Evolutionary conservation across 441 rosid genomes (phyloP), one percentile per base, ranked within the genome.

Genomic region (Adansonia grandidieri): DNA sequence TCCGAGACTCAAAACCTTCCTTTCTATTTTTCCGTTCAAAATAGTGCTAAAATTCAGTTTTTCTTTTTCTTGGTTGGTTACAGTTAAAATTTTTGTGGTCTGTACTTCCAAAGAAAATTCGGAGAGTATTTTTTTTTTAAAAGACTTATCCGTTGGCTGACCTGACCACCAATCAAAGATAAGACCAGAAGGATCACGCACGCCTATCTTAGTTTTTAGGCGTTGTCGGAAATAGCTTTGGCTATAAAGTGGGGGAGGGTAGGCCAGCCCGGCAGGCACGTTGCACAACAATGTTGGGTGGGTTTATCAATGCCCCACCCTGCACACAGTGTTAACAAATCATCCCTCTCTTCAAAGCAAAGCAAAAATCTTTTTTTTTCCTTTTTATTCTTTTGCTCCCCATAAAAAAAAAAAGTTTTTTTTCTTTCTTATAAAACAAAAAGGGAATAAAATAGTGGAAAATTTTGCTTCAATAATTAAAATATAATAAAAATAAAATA

Each of bases 191-290:
- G 37, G 37, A 32, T 32, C 37, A 32, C 37, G 86, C 88, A 82
- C 78, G 90, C 89, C 81, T 78, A 66, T 45, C 20, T 73, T 82
- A 82, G 78, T 77, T 75, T 81, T 32, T 9, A 32, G 48, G 62
- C 53, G 75, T 48, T 28, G 44, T 54, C 0, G 44, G 5, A 11
- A 13, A 9, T 32, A 62, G 44, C 66, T 5, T 62, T 45, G 14
- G 32, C 48, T 6, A 9, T 44, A 44, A 44, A 44, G 74, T 71
- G 42, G 19, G 9, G 71, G 63, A 32, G 2, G 5, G 75, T 65
- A 32, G 71, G 45, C 45, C 45, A 32, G 40, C 5, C 40, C 3
- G 66, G 66, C 66, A 14, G 68, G 71, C 84, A 53, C 75, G 2
- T 5, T 70, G 72, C 80, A 79, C 75, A 48, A 10, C 54, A 32